phyloP scores from a whole-genome alignment of 1,284 basidiomycete species.

The Rhizoctonia solani region DNA sequence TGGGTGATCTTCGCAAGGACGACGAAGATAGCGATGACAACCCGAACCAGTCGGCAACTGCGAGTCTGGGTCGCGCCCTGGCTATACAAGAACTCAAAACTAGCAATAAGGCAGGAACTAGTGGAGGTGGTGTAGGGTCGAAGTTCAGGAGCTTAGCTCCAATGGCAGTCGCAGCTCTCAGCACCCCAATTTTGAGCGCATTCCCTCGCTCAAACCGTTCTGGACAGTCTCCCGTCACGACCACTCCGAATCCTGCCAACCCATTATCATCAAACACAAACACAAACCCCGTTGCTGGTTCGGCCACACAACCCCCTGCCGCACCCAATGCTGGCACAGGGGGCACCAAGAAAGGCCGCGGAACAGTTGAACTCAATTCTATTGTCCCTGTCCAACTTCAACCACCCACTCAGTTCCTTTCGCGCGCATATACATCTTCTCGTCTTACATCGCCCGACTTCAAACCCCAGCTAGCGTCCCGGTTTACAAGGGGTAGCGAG shows the following conservation, averaged over 20 bases:
- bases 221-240: neutral
- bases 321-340: slow-evolving; percentile 42
- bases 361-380: slow-evolving; percentile 84
- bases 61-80: slow-evolving; percentile 12
- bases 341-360: slow-evolving; percentile 44
- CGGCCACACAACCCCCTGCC: slow-evolving; percentile 47
- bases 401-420: slow-evolving; percentile 75
- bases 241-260: slow-evolving; percentile 40
- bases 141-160: slow-evolving; percentile 24
- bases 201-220: slow-evolving; percentile 15
- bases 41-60: neutral
- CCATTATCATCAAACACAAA: slow-evolving; percentile 41
- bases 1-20: neutral
- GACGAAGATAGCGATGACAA: slow-evolving; percentile 20
- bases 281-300: slow-evolving; percentile 40
- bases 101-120: neutral
- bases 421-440: slow-evolving; percentile 51
- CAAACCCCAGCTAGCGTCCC: slow-evolving; percentile 53
- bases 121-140: neutral
- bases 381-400: slow-evolving; percentile 85
- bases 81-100: slow-evolving; percentile 4
- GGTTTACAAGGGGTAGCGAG: slow-evolving; percentile 57
- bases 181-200: slow-evolving; percentile 28
- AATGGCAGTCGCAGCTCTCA: slow-evolving; percentile 30
- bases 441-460: slow-evolving; percentile 40